Percentiles rank a stretch among this genome's conserved stretches.
Evolutionary conservation across 179 eudicot genomes (phyloP).

Genomic region (Gypsophila paniculata): DNA sequence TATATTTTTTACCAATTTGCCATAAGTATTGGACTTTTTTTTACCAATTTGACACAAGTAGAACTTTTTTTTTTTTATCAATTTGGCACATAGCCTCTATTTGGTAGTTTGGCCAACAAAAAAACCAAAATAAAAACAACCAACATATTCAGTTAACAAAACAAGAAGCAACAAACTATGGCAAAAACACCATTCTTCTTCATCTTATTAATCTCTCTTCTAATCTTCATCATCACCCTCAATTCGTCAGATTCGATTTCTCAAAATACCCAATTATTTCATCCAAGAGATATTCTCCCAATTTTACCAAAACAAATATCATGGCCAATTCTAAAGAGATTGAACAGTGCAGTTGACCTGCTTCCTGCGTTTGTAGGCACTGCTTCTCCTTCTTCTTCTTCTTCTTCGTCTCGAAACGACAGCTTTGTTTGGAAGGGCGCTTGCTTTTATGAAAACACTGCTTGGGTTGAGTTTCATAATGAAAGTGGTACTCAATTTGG

Average conservation of each 20-base stretch:
- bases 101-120: no score
- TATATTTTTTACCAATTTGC: no score
- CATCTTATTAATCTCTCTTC: constrained; percentile 4
- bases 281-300: constrained; percentile 60
- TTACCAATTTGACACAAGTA: no score
- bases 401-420: constrained; percentile 25
- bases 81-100: no score
- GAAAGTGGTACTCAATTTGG: constrained; percentile 61
- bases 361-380: constrained; percentile 81
- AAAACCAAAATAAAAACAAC: no score
- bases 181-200: constrained; percentile 11
- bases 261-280: constrained; percentile 52
- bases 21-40: no score
- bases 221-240: neutral
- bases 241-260: constrained; percentile 6
- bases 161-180: constrained; percentile 13
- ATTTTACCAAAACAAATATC: constrained; percentile 59
- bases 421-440: constrained; percentile 77
- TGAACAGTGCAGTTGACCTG: constrained; percentile 59
- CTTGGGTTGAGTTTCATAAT: constrained; percentile 94
- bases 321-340: constrained; percentile 56
- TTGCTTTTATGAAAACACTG: constrained; percentile 75
- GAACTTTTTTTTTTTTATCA: no score
- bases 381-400: constrained; percentile 22
- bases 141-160: no score